Percentiles rank a stretch among this genome's conserved stretches.
phyloP scores from a whole-genome alignment of 148 eudicot species.

The Dianthus caryophyllus region DNA sequence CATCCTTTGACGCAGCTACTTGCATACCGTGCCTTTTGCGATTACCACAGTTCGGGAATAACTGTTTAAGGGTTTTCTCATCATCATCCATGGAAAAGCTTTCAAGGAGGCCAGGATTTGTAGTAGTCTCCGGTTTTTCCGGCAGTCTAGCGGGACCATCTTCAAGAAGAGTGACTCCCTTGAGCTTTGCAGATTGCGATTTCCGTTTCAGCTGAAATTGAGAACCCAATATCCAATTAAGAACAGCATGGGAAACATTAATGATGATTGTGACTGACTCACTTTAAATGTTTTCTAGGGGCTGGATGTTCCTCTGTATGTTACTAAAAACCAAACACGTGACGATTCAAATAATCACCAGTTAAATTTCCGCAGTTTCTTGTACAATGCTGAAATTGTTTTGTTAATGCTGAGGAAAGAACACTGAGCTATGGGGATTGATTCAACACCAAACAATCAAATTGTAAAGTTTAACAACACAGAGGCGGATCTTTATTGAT shows the following conservation, averaged over 20 bases:
- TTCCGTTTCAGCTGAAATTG: slow-evolving; percentile 6
- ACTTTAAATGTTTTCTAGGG: background rate
- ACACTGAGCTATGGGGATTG: background rate
- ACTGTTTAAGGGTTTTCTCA: slow-evolving; percentile 16
- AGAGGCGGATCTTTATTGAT: slow-evolving; percentile 15
- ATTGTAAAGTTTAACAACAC: background rate
- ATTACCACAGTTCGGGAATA: slow-evolving; percentile 14
- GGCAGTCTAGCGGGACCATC: slow-evolving; percentile 2
- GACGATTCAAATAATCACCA: slow-evolving; percentile 5
- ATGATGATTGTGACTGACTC: background rate
- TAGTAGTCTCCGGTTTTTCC: too few relatives aligned
- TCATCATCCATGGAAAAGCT: slow-evolving; percentile 6
- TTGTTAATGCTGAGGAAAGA: slow-evolving; percentile 19
- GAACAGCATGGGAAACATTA: slow-evolving; percentile 29
- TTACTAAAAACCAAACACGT: background rate
- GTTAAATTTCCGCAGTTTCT: background rate
- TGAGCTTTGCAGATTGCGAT: background rate
- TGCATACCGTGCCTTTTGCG: slow-evolving; percentile 10
- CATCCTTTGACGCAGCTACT: too few relatives aligned
- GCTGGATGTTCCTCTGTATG: slow-evolving; percentile 15
- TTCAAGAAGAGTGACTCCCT: slow-evolving; percentile 6
- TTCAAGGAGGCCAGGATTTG: slow-evolving; percentile 7
- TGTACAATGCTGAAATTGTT: background rate
- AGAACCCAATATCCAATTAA: too few relatives aligned
- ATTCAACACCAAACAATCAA: background rate